phyloP scores from a whole-genome alignment of 768 basidiomycete genomes.

The Chiua virens region DNA sequence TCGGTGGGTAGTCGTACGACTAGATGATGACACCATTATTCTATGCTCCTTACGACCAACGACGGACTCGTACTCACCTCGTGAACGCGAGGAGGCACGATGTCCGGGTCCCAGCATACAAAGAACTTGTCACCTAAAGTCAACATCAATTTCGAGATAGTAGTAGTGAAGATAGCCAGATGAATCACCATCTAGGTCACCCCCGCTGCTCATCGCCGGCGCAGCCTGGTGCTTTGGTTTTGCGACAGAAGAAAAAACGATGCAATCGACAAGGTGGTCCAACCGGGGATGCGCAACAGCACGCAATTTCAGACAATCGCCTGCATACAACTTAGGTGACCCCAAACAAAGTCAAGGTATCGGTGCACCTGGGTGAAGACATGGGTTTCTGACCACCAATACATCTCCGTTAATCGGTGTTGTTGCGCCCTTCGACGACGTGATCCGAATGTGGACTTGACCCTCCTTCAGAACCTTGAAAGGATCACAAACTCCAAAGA shows the following conservation, averaged over 20 bases:
- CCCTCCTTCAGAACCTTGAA: slow-evolving; percentile 62
- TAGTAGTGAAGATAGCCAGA: background rate
- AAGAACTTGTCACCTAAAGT: slow-evolving; percentile 60
- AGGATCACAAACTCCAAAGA: slow-evolving; percentile 71
- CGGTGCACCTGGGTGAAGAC: slow-evolving; percentile 58
- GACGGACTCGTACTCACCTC: slow-evolving; percentile 39
- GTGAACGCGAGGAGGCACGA: slow-evolving; percentile 54
- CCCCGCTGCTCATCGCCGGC: slow-evolving; percentile 70
- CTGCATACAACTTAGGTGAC: slow-evolving; percentile 26
- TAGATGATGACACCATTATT: slow-evolving; percentile 18
- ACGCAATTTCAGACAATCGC: slow-evolving; percentile 64
- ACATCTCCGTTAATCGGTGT: slow-evolving; percentile 63
- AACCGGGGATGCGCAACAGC: slow-evolving; percentile 53
- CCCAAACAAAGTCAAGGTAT: background rate
- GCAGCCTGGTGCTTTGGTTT: slow-evolving; percentile 58
- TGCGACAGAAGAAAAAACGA: slow-evolving; percentile 64
- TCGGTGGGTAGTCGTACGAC: slow-evolving; percentile 69
- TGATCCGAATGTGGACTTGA: slow-evolving; percentile 62
- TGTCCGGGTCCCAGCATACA: slow-evolving; percentile 67
- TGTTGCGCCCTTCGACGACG: slow-evolving; percentile 48
- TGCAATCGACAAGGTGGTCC: slow-evolving; percentile 60
- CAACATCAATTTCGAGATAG: background rate
- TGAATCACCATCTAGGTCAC: slow-evolving; percentile 54
- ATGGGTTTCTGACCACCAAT: slow-evolving; percentile 66
- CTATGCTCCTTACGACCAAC: background rate